Percentiles rank a stretch among this genome's conserved stretches.
These are phyloP conservation scores for Phoma sp. DNA, from an alignment of 2,329 filamentous ascomycete genomes.

Conservation along the genomic window DNA sequence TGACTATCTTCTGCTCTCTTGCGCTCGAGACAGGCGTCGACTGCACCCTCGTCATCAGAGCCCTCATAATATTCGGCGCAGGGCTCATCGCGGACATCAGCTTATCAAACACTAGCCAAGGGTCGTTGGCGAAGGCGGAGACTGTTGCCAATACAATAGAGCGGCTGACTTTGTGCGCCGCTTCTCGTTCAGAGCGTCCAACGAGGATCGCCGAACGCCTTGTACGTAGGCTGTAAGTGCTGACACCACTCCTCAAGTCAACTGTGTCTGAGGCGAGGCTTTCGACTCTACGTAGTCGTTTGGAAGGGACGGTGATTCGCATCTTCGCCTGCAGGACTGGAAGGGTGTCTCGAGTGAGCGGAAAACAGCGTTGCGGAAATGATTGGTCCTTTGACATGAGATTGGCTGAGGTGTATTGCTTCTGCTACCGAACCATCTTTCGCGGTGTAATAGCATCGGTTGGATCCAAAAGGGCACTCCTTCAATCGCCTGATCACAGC, in stretches of 20 bases:
- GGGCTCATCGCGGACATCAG: slow-evolving; percentile 7
- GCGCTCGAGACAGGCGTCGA: neutral
- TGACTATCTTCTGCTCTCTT: slow-evolving; percentile 13
- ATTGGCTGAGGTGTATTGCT: too few species aligned
- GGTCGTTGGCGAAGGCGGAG: slow-evolving; percentile 4
- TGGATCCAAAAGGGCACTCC: too few species aligned
- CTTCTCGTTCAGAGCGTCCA: slow-evolving; percentile 7
- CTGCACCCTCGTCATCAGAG: slow-evolving; percentile 9
- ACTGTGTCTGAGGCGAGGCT: neutral
- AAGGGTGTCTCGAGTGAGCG: slow-evolving; percentile 8
- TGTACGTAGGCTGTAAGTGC: neutral
- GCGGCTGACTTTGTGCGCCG: slow-evolving; percentile 15
- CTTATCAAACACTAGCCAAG: slow-evolving; percentile 11
- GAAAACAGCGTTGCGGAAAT: slow-evolving; percentile 1
- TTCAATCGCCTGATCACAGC: neutral
- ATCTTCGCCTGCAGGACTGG: slow-evolving; percentile 5
- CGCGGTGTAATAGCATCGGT: too few species aligned
- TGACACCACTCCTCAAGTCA: slow-evolving; percentile 8
- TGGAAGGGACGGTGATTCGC: slow-evolving; percentile 1
- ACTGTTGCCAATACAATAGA: neutral
- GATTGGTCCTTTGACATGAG: neutral
- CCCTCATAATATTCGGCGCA: neutral
- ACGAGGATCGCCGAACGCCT: slow-evolving; percentile 1
- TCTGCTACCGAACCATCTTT: too few species aligned
- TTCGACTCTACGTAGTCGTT: slow-evolving; percentile 1